Evolutionary conservation across 2,329 filamentous ascomycete species (phyloP), one percentile per base, ranked within the genome.

Genomic region (Cladorrhinum sp.): DNA sequence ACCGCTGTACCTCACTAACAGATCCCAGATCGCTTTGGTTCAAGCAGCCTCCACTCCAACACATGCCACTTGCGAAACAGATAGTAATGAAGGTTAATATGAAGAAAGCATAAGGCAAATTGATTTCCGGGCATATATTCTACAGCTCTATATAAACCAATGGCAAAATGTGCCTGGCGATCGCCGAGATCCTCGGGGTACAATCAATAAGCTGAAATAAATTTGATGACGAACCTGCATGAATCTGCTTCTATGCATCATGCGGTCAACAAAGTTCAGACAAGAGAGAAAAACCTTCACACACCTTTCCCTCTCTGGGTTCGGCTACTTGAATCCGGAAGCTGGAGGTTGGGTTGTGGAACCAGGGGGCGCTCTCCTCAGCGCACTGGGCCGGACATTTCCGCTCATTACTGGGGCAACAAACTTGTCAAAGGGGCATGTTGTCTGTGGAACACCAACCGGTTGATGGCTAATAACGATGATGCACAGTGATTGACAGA

Each of bases 41-140:
- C 8, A 12, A 22, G 36, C 25, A 41, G 12, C 36, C 36, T 22
- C 10, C 25, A 1, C 52, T 23, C 25, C 18, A 41, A 25, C 57
- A 59, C 58, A 29, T 59, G 58, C 52, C 13, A n/a, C 12, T 10
- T 29, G 38, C 24, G n/a, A n/a, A n/a, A n/a, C n/a, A n/a, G n/a
- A n/a, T n/a, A n/a, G n/a, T n/a, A 23, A 36, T 48, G n/a, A 9
- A 36, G 38, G 25, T 13, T 10, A 45, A 18, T 7, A 22, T 41
- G 6, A 13, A 32, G 29, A 18, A 16, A 10, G 55, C 45, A 57
- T 57, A 57, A 57, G 51, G 41, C 41, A 13, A 45, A 45, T 20
- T 45, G 3, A 45, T 4, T 45, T 45, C 41, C 32, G 32, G 32
- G 3, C 32, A 36, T 36, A 36, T 16, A 36, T 36, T 5, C 32